phyloP scores from a whole-genome alignment of 2,329 filamentous ascomycete genomes.

The Pseudopithomyces maydicus region DNA sequence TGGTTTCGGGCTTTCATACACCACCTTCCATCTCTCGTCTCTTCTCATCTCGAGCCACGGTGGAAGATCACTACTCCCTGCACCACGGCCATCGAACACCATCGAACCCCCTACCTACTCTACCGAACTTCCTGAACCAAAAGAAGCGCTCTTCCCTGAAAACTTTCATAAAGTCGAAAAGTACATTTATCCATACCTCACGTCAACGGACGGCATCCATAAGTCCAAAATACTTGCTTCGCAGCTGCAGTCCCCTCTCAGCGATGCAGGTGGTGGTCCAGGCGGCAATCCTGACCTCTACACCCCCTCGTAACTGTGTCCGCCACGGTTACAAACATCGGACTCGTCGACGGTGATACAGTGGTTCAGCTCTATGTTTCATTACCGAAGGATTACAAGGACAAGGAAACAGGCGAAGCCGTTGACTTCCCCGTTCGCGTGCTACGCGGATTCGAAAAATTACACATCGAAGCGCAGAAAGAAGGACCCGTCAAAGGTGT shows the following conservation, averaged over 20 bases:
- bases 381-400: conserved; percentile 51
- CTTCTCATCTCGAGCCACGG: conserved; percentile 52
- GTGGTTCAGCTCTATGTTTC: conserved; percentile 64
- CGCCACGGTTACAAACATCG: conserved; percentile 66
- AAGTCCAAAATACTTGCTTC: conserved; percentile 55
- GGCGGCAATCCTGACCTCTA: conserved; percentile 72
- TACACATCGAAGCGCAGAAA: conserved; percentile 36
- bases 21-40: conserved; percentile 68
- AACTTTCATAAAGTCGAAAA: conserved; percentile 67
- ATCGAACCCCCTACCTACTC: conserved; percentile 54
- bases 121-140: conserved; percentile 58
- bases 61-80: conserved; percentile 49
- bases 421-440: conserved; percentile 61
- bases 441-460: conserved; percentile 52
- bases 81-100: conserved; percentile 38
- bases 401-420: conserved; percentile 48
- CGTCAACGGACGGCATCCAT: conserved; percentile 55
- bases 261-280: conserved; percentile 71
- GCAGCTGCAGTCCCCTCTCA: conserved; percentile 59
- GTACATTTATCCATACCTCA: conserved; percentile 76
- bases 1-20: conserved; percentile 84
- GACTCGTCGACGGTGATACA: conserved; percentile 56
- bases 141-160: conserved; percentile 65
- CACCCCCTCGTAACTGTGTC: conserved; percentile 58
- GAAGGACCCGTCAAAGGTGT: conserved; percentile 11